Conservation (phyloP, 2,329 filamentous ascomycete genomes). For the Talaromyces sp. region DNA sequence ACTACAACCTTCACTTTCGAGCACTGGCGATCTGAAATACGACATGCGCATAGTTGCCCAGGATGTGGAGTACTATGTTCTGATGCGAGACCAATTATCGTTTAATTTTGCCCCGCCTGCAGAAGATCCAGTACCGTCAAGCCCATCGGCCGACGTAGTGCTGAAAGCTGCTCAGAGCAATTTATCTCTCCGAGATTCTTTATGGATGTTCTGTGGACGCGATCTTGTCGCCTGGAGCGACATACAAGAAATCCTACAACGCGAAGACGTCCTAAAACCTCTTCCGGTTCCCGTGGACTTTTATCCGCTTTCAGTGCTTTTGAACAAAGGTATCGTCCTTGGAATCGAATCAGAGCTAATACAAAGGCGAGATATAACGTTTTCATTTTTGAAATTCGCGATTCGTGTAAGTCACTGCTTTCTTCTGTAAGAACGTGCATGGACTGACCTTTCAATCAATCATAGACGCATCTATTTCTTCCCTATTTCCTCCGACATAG, state of each 20-base stretch:
- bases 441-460: slow-evolving; percentile 9
- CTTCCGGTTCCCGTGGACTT: slow-evolving; percentile 86
- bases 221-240: slow-evolving; percentile 86
- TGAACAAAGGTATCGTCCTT: slow-evolving; percentile 85
- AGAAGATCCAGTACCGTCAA: slow-evolving; percentile 45
- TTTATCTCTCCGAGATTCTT: slow-evolving; percentile 68
- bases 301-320: slow-evolving; percentile 79
- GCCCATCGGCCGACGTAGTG: slow-evolving; percentile 42
- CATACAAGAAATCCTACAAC: slow-evolving; percentile 73
- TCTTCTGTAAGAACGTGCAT: neutral
- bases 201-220: slow-evolving; percentile 90
- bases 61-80: slow-evolving; percentile 89
- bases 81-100: slow-evolving; percentile 76
- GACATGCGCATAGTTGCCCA: slow-evolving; percentile 97
- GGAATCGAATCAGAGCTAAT: slow-evolving; percentile 89
- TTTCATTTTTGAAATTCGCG: slow-evolving; percentile 81
- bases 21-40: slow-evolving; percentile 83
- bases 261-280: slow-evolving; percentile 66
- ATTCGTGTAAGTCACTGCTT: slow-evolving; percentile 61
- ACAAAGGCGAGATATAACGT: slow-evolving; percentile 86
- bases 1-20: slow-evolving; percentile 77
- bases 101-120: slow-evolving; percentile 42
- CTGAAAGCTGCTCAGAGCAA: slow-evolving; percentile 40
- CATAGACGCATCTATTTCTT: slow-evolving; percentile 88
- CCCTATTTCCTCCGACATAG: slow-evolving; percentile 80